Evolutionary conservation across 176 grass and related monocot species (phyloP), one percentile per base, ranked within the genome.

Genomic region (Paspalum vaginatum): DNA sequence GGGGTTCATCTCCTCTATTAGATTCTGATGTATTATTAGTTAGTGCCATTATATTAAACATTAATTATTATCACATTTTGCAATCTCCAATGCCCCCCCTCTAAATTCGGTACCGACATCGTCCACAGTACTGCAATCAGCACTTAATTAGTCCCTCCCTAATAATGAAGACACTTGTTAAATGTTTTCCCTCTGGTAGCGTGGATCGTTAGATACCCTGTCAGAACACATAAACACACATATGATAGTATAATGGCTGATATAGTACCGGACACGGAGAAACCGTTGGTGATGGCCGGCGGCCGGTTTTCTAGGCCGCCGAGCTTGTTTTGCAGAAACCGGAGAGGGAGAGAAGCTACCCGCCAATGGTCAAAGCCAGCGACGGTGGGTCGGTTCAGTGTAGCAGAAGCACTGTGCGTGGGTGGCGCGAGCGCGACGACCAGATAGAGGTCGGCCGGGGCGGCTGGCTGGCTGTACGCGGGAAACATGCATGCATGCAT

Each of bases 161-260:
- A n/a, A n/a, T n/a, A n/a, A n/a, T n/a, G n/a, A n/a, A n/a, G n/a
- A n/a, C 32, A 32, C 32, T 32, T 32, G 39, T 17, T 68, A 24
- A 69, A 47, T 70, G 8, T 3, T 74, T 15, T 42, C 6, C 47
- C 56, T 87, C 38, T 48, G 73, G 61, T 46, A 3, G 42, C 48
- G 79, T 48, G 85, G 59, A 58, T 72, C 74, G 49, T 66, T 58
- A 69, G 43, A 55, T 68, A 21, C 57, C 55, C 61, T 80, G 60
- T 80, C 60, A 58, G 49, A 48, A 50, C 6, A 42, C 20, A 18
- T 48, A 47, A 76, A 10, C 20, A 43, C n/a, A 40, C 16, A 17
- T n/a, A 21, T 43, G 44, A 11, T 49, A 16, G 48, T 6, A 7
- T n/a, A n/a, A n/a, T n/a, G n/a, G n/a, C n/a, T 21, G 0, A 1